These are phyloP conservation scores for Pythium phragmiticola DNA, from an alignment of 352 stramenopile species.

Conservation along the genomic window DNA sequence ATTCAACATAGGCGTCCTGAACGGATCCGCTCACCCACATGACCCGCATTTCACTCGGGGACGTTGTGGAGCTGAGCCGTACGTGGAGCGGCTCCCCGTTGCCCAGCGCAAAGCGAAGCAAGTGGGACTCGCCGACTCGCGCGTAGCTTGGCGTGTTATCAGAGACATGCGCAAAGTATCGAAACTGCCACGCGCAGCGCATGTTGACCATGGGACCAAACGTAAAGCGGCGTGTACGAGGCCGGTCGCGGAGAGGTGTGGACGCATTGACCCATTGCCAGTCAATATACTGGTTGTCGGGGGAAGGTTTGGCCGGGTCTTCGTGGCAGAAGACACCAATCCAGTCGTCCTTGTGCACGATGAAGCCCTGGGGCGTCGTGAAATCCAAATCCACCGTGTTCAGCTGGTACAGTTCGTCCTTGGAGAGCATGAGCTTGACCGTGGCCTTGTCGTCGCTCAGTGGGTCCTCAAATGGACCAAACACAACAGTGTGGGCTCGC, in stretches of 20 bases:
- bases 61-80: conserved; percentile 23
- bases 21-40: conserved; percentile 39
- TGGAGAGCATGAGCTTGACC: conserved; percentile 19
- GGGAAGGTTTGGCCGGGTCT: background rate
- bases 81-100: conserved; percentile 29
- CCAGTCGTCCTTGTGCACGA: conserved; percentile 11
- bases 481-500: background rate
- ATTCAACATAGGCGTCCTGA: conserved; percentile 6
- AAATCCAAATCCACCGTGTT: conserved; percentile 20
- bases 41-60: conserved; percentile 34
- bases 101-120: conserved; percentile 22
- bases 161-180: conserved; percentile 18
- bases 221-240: conserved; percentile 1
- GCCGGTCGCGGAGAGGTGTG: background rate
- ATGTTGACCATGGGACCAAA: conserved; percentile 34
- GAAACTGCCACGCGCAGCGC: conserved; percentile 39
- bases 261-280: conserved; percentile 20
- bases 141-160: conserved; percentile 5
- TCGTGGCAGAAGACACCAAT: conserved; percentile 20
- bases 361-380: background rate
- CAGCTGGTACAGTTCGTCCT: conserved; percentile 13
- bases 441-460: background rate
- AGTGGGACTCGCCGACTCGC: conserved; percentile 11
- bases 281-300: conserved; percentile 22
- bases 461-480: conserved; percentile 5